Conservation (phyloP, 2,329 filamentous ascomycete species). For the Penicillium occitanis region DNA sequence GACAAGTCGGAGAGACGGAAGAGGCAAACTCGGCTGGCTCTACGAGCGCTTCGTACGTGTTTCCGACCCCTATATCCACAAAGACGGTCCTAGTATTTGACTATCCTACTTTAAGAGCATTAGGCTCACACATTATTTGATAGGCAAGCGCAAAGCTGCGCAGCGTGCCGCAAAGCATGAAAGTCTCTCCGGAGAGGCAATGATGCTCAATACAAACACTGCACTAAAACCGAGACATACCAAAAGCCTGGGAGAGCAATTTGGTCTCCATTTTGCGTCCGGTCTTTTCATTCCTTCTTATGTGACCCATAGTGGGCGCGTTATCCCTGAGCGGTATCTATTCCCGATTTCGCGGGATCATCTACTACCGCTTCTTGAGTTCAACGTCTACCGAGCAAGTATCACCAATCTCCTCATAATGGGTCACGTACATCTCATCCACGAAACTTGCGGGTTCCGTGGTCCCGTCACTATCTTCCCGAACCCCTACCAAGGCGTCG, state of each 20-base stretch:
- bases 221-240: background rate
- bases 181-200: background rate
- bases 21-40: conserved; percentile 26
- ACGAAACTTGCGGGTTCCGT: conserved; percentile 2
- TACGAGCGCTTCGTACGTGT: conserved; percentile 25
- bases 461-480: background rate
- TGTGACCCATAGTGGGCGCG: background rate
- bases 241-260: background rate
- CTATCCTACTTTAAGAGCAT: background rate
- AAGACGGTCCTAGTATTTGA: too few relatives aligned
- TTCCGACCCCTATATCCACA: background rate
- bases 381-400: conserved; percentile 28
- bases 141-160: conserved; percentile 12
- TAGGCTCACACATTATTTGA: background rate
- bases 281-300: background rate
- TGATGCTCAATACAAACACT: background rate
- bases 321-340: conserved; percentile 9
- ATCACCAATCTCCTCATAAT: conserved; percentile 25
- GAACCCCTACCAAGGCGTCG: background rate
- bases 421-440: conserved; percentile 18
- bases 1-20: conserved; percentile 23
- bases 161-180: conserved; percentile 3
- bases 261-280: background rate
- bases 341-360: conserved; percentile 22
- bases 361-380: conserved; percentile 28